Conservation (phyloP, 2,329 filamentous ascomycete genomes). For the Fusarium denticulatum region DNA sequence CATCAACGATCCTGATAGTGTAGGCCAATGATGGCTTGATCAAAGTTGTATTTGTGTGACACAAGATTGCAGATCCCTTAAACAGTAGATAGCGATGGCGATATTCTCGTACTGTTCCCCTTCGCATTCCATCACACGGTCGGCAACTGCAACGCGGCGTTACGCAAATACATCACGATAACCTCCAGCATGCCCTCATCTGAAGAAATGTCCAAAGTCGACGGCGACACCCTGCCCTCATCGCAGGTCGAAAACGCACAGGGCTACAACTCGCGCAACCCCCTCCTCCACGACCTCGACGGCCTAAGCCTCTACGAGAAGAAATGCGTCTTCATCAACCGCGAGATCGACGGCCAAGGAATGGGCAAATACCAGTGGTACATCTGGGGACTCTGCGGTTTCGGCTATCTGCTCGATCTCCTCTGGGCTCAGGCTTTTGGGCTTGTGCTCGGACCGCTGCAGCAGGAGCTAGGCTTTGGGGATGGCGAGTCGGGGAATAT, state of each 20-base stretch:
- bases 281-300: constrained; percentile 24
- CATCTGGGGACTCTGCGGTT: constrained; percentile 62
- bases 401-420: constrained; percentile 65
- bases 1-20: constrained; percentile 19
- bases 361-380: constrained; percentile 65
- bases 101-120: not conserved
- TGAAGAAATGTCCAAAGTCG: not conserved
- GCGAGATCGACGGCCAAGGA: constrained; percentile 61
- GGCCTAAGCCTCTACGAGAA: constrained; percentile 48
- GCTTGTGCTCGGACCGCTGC: constrained; percentile 61
- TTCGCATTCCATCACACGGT: not conserved
- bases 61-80: not conserved
- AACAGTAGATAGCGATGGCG: not conserved
- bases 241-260: not conserved
- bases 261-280: not conserved
- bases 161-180: not conserved
- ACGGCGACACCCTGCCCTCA: not conserved
- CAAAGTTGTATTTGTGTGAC: not conserved
- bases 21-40: not conserved
- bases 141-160: not conserved
- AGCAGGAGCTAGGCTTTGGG: constrained; percentile 66
- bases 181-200: not conserved
- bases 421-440: constrained; percentile 69
- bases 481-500: constrained; percentile 55
- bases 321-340: constrained; percentile 50